phyloP scores from a whole-genome alignment of 2,329 filamentous ascomycete species.

The Furcasterigmium sp. region DNA sequence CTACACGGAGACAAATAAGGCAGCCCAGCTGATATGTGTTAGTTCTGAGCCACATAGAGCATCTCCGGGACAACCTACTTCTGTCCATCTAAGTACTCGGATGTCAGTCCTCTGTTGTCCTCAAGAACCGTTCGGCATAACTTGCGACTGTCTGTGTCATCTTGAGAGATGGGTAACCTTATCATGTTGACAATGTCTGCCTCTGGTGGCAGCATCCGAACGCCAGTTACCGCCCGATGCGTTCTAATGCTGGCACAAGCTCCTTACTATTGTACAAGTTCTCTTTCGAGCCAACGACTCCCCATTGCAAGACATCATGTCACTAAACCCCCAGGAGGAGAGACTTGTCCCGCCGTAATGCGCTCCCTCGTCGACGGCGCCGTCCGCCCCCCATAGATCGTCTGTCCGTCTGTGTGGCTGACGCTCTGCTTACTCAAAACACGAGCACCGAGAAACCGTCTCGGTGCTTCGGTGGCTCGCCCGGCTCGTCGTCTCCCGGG shows the following conservation, averaged over 20 bases:
- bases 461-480: not conserved
- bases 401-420: not conserved
- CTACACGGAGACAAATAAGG: too few relatives aligned
- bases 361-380: not conserved
- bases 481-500: not conserved
- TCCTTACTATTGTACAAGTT: slow-evolving; percentile 2
- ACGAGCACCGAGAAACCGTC: not conserved
- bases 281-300: not conserved
- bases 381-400: not conserved
- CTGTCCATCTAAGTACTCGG: not conserved
- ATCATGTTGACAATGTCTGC: slow-evolving; percentile 2
- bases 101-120: not conserved
- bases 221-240: slow-evolving; percentile 5
- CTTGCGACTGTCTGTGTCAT: not conserved
- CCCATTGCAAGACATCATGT: not conserved
- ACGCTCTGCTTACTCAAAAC: not conserved
- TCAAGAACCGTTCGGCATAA: not conserved
- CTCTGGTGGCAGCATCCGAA: slow-evolving; percentile 2
- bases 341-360: slow-evolving; percentile 4
- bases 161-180: not conserved
- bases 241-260: slow-evolving; percentile 1
- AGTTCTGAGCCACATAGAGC: too few relatives aligned
- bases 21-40: too few relatives aligned
- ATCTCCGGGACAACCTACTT: too few relatives aligned
- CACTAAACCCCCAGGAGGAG: not conserved